Evolutionary conservation across 2,329 filamentous ascomycete species (phyloP).

Genomic region (Plectosphaerella sp.): DNA sequence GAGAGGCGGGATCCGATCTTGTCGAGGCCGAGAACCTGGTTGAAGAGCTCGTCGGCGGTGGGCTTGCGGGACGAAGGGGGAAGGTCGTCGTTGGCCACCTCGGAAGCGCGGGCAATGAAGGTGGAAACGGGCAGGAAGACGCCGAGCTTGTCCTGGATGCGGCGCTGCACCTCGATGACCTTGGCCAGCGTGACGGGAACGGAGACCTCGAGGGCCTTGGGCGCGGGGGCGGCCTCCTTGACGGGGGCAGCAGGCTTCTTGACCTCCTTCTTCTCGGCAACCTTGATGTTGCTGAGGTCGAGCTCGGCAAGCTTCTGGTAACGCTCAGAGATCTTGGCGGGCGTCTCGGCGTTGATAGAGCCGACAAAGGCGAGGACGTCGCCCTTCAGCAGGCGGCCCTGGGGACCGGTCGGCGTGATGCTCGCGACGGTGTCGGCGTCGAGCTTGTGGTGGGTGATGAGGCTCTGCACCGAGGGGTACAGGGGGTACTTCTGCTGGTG

Average conservation of each 20-base stretch:
- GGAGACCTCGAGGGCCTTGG: conserved; percentile 55
- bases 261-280: conserved; percentile 50
- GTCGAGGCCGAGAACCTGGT: conserved; percentile 75
- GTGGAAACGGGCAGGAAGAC: conserved; percentile 79
- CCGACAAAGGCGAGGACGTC: conserved; percentile 91
- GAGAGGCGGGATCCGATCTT: conserved; percentile 40
- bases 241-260: conserved; percentile 23
- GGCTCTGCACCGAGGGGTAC: conserved; percentile 76
- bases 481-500: conserved; percentile 67
- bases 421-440: conserved; percentile 70
- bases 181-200: conserved; percentile 74
- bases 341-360: conserved; percentile 66
- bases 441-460: conserved; percentile 76
- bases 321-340: conserved; percentile 63
- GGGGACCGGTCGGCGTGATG: conserved; percentile 84
- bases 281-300: conserved; percentile 92
- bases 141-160: conserved; percentile 72
- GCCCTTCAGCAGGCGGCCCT: conserved; percentile 86
- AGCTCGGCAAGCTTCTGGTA: conserved; percentile 77
- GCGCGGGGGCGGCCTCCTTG: conserved; percentile 26
- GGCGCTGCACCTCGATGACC: conserved; percentile 76
- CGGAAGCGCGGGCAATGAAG: conserved; percentile 79
- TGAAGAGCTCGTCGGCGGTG: conserved; percentile 79
- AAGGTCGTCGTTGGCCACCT: conserved; percentile 83
- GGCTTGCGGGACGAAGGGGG: conserved; percentile 64